These are phyloP conservation scores for Fistulifera solaris DNA, from an alignment of 108 stramenopile genomes.

Conservation along the genomic window DNA sequence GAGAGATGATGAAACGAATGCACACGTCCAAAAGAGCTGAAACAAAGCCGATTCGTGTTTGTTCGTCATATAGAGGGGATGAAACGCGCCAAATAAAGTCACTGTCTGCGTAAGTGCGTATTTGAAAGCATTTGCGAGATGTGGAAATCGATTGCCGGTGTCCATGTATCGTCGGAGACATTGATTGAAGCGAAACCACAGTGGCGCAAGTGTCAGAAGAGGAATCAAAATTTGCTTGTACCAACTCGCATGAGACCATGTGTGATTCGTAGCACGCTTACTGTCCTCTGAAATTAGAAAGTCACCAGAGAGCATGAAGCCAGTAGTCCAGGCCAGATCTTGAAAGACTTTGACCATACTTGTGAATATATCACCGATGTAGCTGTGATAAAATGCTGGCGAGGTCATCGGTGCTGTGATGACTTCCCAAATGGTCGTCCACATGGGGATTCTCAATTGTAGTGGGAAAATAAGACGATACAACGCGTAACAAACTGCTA, in stretches of 20 bases:
- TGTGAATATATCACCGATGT: slow-evolving; percentile 82
- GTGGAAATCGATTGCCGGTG: slow-evolving; percentile 68
- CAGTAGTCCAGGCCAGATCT: slow-evolving; percentile 80
- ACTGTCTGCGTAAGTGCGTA: slow-evolving; percentile 87
- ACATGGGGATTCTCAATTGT: slow-evolving; percentile 63
- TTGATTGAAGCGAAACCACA: slow-evolving; percentile 88
- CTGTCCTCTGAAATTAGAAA: slow-evolving; percentile 45
- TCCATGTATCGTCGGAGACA: slow-evolving; percentile 81
- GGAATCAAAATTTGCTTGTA: slow-evolving; percentile 80
- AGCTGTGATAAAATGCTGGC: slow-evolving; percentile 79
- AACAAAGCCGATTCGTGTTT: slow-evolving; percentile 25
- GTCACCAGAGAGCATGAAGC: slow-evolving; percentile 80
- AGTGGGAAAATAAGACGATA: slow-evolving; percentile 69
- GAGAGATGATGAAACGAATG: slow-evolving; percentile 70
- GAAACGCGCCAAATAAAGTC: slow-evolving; percentile 86
- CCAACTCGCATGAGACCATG: slow-evolving; percentile 40
- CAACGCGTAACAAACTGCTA: slow-evolving; percentile 64
- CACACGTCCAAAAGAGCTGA: slow-evolving; percentile 70
- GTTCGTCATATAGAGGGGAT: slow-evolving; percentile 70
- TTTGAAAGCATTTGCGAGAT: slow-evolving; percentile 84
- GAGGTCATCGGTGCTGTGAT: slow-evolving; percentile 63
- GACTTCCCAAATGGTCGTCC: slow-evolving; percentile 62
- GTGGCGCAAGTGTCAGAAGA: slow-evolving; percentile 67
- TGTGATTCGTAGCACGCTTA: slow-evolving; percentile 12
- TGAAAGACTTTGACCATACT: slow-evolving; percentile 90